A percentile compares a stretch with the other conserved stretches of the same genome.
Evolutionary conservation across 257 asterid genomes (phyloP).

Genomic region (Lavandula angustifolia): DNA sequence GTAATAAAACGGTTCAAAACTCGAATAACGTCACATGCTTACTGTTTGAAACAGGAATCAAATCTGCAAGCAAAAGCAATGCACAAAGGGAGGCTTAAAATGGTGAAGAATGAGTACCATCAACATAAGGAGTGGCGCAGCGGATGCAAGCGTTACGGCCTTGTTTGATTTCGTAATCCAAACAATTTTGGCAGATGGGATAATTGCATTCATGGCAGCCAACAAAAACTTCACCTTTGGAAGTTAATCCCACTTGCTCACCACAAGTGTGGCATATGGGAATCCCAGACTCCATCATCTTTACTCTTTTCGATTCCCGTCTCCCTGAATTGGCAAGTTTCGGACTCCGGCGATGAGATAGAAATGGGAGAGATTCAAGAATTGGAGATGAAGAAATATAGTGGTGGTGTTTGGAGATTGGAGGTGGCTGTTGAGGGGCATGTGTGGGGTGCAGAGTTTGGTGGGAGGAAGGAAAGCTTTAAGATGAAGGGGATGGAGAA

Average conservation of each 20-base stretch:
- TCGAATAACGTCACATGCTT: neutral
- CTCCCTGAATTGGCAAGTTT: too few species aligned
- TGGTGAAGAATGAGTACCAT: constrained; percentile 42
- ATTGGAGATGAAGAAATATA: neutral
- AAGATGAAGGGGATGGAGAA: constrained; percentile 48
- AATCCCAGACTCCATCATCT: constrained; percentile 84
- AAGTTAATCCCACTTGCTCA: constrained; percentile 54
- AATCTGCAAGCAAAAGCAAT: neutral
- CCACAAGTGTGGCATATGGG: constrained; percentile 83
- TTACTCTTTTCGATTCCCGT: constrained; percentile 27
- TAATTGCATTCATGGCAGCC: constrained; percentile 78
- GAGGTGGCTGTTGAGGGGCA: constrained; percentile 37
- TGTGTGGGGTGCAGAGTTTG: constrained; percentile 51
- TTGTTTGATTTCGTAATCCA: constrained; percentile 72
- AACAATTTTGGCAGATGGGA: constrained; percentile 70
- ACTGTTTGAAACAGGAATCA: too few species aligned
- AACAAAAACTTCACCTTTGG: constrained; percentile 67
- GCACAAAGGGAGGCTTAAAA: neutral
- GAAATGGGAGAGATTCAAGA: neutral
- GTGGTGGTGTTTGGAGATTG: constrained; percentile 1
- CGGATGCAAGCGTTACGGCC: constrained; percentile 66
- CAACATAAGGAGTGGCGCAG: constrained; percentile 56
- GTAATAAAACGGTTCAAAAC: constrained; percentile 14
- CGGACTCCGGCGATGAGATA: constrained; percentile 13
- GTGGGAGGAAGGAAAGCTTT: constrained; percentile 35